A percentile compares a stretch with the other conserved stretches of the same genome.
phyloP scores from a whole-genome alignment of 129 eudicot genomes.

The Mikania micrantha region DNA sequence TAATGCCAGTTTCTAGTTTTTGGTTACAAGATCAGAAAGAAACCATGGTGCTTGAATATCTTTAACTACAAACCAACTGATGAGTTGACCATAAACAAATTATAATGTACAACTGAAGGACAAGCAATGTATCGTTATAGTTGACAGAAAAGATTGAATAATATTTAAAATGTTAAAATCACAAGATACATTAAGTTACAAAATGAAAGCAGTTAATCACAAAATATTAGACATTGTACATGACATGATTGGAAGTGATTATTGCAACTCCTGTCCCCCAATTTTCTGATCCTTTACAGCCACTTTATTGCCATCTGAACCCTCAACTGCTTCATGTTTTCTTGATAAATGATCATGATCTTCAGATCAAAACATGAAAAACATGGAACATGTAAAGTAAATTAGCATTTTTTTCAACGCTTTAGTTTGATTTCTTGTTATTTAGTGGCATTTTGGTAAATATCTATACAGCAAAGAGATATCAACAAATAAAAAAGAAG shows the following conservation, averaged over 20 bases:
- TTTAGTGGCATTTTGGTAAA: neutral
- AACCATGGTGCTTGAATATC: neutral
- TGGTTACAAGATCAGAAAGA: neutral
- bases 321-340: constrained; percentile 38
- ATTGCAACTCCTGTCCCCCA: constrained; percentile 16
- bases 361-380: constrained; percentile 13
- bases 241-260: constrained; percentile 7
- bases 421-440: neutral
- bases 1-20: neutral
- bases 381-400: neutral
- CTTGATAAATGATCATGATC: constrained; percentile 13
- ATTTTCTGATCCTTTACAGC: constrained; percentile 21
- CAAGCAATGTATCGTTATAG: constrained; percentile 8
- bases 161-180: constrained; percentile 15
- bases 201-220: constrained; percentile 11
- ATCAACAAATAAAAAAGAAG: neutral
- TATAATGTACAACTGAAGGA: neutral
- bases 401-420: neutral
- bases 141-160: neutral
- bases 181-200: constrained; percentile 20
- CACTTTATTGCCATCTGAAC: constrained; percentile 30
- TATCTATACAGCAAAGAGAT: neutral
- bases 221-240: constrained; percentile 13
- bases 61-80: neutral
- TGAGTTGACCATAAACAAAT: neutral